A percentile compares a stretch with the other conserved stretches of the same genome.
These are phyloP conservation scores for Pseudogymnoascus sp. DNA, from an alignment of 2,329 filamentous ascomycete genomes.

Conservation along the genomic window DNA sequence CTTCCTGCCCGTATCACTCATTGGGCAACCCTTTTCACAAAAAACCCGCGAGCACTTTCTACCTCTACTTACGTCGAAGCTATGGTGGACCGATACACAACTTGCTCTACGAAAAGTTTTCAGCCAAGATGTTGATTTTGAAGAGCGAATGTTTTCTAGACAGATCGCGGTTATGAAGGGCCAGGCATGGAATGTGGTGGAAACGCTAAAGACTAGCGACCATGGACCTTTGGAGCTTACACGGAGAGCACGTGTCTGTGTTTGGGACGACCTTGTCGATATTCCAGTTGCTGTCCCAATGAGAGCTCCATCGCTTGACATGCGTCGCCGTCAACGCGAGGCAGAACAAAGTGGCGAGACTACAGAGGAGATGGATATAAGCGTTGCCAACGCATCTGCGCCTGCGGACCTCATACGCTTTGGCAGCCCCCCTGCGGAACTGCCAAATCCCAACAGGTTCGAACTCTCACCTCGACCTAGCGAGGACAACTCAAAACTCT, in stretches of 20 bases:
- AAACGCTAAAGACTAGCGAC: slow-evolving; percentile 86
- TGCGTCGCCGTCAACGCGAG: slow-evolving; percentile 55
- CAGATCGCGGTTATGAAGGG: slow-evolving; percentile 99
- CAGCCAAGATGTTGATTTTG: slow-evolving; percentile 87
- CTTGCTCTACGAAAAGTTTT: slow-evolving; percentile 80
- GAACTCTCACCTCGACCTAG: slow-evolving; percentile 45
- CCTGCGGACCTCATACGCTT: slow-evolving; percentile 58
- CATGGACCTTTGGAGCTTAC: slow-evolving; percentile 93
- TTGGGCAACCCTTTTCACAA: slow-evolving; percentile 91
- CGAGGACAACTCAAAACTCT: slow-evolving; percentile 20
- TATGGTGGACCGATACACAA: slow-evolving; percentile 96
- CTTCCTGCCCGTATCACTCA: slow-evolving; percentile 91
- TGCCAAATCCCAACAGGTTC: slow-evolving; percentile 70
- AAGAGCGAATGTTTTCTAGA: slow-evolving; percentile 97
- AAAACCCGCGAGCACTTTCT: slow-evolving; percentile 91
- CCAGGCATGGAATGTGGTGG: slow-evolving; percentile 98
- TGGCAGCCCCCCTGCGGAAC: slow-evolving; percentile 45
- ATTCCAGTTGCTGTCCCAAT: slow-evolving; percentile 91
- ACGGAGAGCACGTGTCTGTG: slow-evolving; percentile 79
- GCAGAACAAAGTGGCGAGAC: slow-evolving; percentile 38
- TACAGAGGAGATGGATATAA: slow-evolving; percentile 92
- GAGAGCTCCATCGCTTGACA: slow-evolving; percentile 75
- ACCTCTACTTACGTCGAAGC: slow-evolving; percentile 86
- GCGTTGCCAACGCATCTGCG: slow-evolving; percentile 55
- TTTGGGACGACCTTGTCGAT: slow-evolving; percentile 97